Conservation (phyloP, 139 green algal genomes). For the Nannochloris sp. region DNA sequence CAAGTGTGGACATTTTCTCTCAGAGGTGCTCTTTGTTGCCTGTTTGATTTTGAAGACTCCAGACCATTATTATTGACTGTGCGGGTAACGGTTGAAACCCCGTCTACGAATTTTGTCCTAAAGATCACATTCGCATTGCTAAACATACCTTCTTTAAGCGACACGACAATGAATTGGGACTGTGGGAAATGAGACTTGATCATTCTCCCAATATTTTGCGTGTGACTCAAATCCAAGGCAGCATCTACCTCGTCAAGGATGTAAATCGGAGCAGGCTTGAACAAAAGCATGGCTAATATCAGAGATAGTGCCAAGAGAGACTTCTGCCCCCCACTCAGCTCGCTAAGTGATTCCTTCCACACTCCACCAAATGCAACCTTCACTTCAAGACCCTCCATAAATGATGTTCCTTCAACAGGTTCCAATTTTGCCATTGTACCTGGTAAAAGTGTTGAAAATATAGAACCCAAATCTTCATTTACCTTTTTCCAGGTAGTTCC, state of each 20-base stretch:
- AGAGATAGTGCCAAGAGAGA: slow-evolving; percentile 91
- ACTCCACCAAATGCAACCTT: slow-evolving; percentile 90
- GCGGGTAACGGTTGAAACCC: slow-evolving; percentile 81
- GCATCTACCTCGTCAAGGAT: slow-evolving; percentile 99
- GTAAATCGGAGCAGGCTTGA: slow-evolving; percentile 98
- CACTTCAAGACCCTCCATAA: slow-evolving; percentile 85
- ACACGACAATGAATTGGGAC: slow-evolving; percentile 67
- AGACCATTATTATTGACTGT: slow-evolving; percentile 11
- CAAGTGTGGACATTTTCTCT: slow-evolving; percentile 14
- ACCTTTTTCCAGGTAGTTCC: slow-evolving; percentile 85
- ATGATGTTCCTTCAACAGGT: slow-evolving; percentile 69
- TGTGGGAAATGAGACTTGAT: slow-evolving; percentile 97
- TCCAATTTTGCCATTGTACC: slow-evolving; percentile 88
- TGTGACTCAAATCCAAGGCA: slow-evolving; percentile 96
- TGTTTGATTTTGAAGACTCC: background rate
- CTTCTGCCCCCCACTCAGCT: slow-evolving; percentile 92
- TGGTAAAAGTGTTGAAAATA: slow-evolving; percentile 95
- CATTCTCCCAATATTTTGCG: slow-evolving; percentile 96
- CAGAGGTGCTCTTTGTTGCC: slow-evolving; percentile 2
- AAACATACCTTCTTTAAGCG: slow-evolving; percentile 99
- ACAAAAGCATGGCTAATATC: slow-evolving; percentile 93
- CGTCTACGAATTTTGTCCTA: slow-evolving; percentile 96
- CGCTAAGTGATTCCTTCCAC: slow-evolving; percentile 95
- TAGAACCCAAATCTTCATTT: slow-evolving; percentile 85
- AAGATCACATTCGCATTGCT: slow-evolving; percentile 99